Base-by-base conservation (phyloP, 306 rosid genomes). In the Quercus mongolica region DNA sequence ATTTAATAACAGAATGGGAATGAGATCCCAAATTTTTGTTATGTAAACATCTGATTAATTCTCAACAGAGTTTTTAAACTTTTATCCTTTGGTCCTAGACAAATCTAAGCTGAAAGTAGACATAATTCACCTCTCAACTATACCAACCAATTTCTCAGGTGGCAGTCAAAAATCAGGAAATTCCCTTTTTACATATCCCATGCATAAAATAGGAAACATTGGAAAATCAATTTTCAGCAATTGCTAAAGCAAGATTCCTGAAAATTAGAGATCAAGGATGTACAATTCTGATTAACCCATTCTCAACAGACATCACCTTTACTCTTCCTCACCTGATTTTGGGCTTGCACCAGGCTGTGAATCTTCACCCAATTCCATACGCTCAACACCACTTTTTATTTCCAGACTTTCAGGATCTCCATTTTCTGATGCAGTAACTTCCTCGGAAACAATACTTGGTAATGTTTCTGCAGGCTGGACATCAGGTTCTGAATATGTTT, bases 201-300 rank as follows among this genome's bases (percentile, higher is more conserved):
- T 83, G 73, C 84, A 67, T 82, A 82, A 28, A 84, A 78, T 76
- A 79, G 73, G 69, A 79, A 79, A 84, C 71, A 80, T 75, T 75
- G 79, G 86, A 86, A 74, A 80, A 84, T 78, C 76, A 82, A 82
- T 55, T 82, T 85, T 81, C 76, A 82, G 78, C 78, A 89, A 83
- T 76, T 70, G 76, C 75, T 72, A 77, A 85, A 83, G 83, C 69
- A 83, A 63, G 70, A 69, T 55, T 78, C 90, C 87, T 78, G 83
- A 87, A 87, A 84, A 82, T 91, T 79, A 80, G 84, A 86, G 79
- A 78, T 85, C 71, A 77, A 79, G 79, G 86, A 78, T 93, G 96
- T 93, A 93, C 97, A 93, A 85, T 72, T 86, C 90, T 74, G 85
- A 85, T 80, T 74, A 80, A 80, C 84, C 84, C 91, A 73, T 81